Conservation (phyloP, 1,284 basidiomycete genomes). For the Termitomyces sp. region DNA sequence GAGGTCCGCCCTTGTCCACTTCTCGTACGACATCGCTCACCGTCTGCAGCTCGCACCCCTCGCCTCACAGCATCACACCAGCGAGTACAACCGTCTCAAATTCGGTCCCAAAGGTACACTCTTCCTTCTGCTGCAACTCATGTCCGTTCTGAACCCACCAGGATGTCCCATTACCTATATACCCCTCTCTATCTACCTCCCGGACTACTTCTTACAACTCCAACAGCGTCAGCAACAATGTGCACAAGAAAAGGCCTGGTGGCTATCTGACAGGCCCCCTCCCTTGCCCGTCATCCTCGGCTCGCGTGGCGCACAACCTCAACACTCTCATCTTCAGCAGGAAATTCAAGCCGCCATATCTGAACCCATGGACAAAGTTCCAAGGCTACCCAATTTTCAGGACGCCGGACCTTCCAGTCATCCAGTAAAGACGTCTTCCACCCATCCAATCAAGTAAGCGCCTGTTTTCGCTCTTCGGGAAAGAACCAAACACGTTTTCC, state of each 20-base stretch:
- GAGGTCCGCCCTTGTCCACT: background rate
- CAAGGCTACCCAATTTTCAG: constrained; percentile 15
- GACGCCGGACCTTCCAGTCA: background rate
- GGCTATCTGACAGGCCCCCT: constrained; percentile 31
- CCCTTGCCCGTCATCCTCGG: constrained; percentile 21
- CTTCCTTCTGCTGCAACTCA: background rate
- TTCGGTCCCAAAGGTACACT: constrained; percentile 58
- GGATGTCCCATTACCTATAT: constrained; percentile 58
- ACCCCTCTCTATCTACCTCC: constrained; percentile 68
- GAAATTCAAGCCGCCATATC: constrained; percentile 52
- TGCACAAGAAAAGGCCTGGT: constrained; percentile 46
- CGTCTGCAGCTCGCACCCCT: constrained; percentile 45
- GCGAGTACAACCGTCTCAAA: constrained; percentile 76
- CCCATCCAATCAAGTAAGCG: constrained; percentile 79
- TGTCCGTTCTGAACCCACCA: constrained; percentile 20
- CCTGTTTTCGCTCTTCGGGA: background rate
- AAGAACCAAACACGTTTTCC: constrained; percentile 10
- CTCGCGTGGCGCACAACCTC: constrained; percentile 21
- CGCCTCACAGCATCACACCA: constrained; percentile 77
- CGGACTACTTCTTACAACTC: constrained; percentile 56
- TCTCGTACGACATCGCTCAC: constrained; percentile 1
- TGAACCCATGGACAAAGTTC: constrained; percentile 26
- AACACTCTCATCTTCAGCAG: constrained; percentile 32
- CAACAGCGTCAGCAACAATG: constrained; percentile 55
- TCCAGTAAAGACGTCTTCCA: constrained; percentile 67